Conservation (phyloP, 306 rosid species). For the Prinsepia uniflora region DNA sequence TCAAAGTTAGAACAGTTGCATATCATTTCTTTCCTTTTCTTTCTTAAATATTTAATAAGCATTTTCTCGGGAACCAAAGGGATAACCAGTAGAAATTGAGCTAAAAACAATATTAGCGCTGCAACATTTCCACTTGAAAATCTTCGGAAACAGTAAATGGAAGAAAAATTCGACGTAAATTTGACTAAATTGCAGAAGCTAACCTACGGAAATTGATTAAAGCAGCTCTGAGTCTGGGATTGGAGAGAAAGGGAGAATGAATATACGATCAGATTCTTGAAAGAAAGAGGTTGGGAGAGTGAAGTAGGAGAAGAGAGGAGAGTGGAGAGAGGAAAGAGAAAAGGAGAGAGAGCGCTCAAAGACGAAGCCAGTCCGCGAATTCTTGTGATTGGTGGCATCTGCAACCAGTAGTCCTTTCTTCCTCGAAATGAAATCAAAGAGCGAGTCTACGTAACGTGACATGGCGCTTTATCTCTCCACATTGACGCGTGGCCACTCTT, state of each 20-base stretch:
- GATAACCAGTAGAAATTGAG: background rate
- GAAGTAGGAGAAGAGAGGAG: constrained; percentile 5
- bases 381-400: constrained; percentile 27
- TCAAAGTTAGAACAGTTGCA: background rate
- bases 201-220: constrained; percentile 12
- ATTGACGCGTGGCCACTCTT: constrained; percentile 24
- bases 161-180: background rate
- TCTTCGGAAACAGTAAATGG: background rate
- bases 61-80: constrained; percentile 9
- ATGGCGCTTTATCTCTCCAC: constrained; percentile 25
- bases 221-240: background rate
- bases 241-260: background rate
- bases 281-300: constrained; percentile 4
- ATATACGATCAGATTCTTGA: constrained; percentile 29
- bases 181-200: background rate
- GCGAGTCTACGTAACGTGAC: constrained; percentile 6
- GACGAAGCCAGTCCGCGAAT: constrained; percentile 2
- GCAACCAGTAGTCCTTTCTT: background rate
- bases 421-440: background rate
- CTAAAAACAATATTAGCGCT: background rate
- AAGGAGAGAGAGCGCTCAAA: background rate
- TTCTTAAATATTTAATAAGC: background rate
- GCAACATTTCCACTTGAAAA: background rate
- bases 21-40: background rate
- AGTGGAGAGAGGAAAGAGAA: background rate